Evolutionary conservation across 192 early-diverging fungal species (phyloP), one percentile per base, ranked within the genome.

Genomic region (Geranomyces michiganensis): DNA sequence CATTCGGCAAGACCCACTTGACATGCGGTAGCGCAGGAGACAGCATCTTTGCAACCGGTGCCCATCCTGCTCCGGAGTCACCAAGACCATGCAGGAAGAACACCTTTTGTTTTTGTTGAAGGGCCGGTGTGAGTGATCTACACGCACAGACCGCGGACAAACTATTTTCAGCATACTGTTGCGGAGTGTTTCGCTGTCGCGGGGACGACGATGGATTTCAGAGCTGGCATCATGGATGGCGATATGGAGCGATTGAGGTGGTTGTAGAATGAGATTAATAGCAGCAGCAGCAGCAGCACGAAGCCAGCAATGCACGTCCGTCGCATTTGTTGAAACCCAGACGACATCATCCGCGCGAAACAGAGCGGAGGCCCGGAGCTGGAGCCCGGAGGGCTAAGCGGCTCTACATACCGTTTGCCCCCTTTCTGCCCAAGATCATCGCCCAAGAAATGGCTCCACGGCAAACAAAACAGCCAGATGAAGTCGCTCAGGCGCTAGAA

Each of bases 1-100:
- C 95, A 76, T 94, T 88, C 1, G 96, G 96, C 33, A 96, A 84
- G 33, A 98, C 78, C 70, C 89, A 96, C 83, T 98, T 98, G 74
- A 94, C 88, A 74, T 95, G 90, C 9, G 92, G 93, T 24, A 95
- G 76, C 12, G 66, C 59, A 9, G 58, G 63, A 12, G 77, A 36
- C 19, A 94, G 81, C 81, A 90, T 82, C 43, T 71, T 58, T 6
- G 81, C 83, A 31, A 89, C 71, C 22, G 76, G 79, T 32, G 69
- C 69, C 90, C 80, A 81, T n/a, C 84, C 84, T 43, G 77, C 60
- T 3, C 83, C 83, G 43, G 82, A 82, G 80, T 93, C 92, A 32
- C 92, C 91, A 9, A 92, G 88, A 2, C 91, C 92, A 44, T 94
- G 92, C 36, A 92, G 75, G 68, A 93, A 91, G 73, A 93, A 89